Evolutionary conservation across 2,329 filamentous ascomycete species (phyloP).

Genomic region (Ramichloridium luteum): DNA sequence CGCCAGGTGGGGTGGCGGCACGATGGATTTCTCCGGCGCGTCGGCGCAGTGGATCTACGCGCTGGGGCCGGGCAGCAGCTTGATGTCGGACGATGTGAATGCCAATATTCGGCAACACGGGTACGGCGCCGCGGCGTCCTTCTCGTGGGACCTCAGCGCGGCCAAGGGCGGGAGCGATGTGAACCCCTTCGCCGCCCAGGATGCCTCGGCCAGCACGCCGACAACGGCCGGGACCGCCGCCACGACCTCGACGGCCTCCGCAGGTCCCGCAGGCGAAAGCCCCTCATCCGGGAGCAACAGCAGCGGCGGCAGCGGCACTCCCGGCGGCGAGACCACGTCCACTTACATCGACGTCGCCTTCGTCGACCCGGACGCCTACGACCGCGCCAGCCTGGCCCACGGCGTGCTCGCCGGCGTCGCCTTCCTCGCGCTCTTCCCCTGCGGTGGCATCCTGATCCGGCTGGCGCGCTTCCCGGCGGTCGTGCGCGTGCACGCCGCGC

Average conservation of each 20-base stretch:
- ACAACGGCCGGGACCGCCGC: constrained; percentile 5
- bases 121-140: constrained; percentile 23
- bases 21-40: constrained; percentile 36
- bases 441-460: constrained; percentile 34
- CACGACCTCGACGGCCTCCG: too few relatives aligned
- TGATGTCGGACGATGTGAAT: constrained; percentile 35
- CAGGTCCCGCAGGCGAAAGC: too few relatives aligned
- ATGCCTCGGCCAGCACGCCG: constrained; percentile 1
- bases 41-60: constrained; percentile 41
- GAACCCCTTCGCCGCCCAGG: constrained; percentile 30
- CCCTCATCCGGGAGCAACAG: too few relatives aligned
- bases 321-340: constrained; percentile 9
- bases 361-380: constrained; percentile 17
- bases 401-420: constrained; percentile 32
- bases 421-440: constrained; percentile 35
- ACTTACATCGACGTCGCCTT: constrained; percentile 9
- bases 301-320: constrained; percentile 4
- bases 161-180: constrained; percentile 39
- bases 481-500: constrained; percentile 33
- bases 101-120: constrained; percentile 37
- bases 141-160: constrained; percentile 36
- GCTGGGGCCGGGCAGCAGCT: constrained; percentile 32
- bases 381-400: constrained; percentile 28
- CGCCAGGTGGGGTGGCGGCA: constrained; percentile 39
- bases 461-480: constrained; percentile 33